Conservation (phyloP, 2,329 filamentous ascomycete genomes). For the Claviceps lovelessii region DNA sequence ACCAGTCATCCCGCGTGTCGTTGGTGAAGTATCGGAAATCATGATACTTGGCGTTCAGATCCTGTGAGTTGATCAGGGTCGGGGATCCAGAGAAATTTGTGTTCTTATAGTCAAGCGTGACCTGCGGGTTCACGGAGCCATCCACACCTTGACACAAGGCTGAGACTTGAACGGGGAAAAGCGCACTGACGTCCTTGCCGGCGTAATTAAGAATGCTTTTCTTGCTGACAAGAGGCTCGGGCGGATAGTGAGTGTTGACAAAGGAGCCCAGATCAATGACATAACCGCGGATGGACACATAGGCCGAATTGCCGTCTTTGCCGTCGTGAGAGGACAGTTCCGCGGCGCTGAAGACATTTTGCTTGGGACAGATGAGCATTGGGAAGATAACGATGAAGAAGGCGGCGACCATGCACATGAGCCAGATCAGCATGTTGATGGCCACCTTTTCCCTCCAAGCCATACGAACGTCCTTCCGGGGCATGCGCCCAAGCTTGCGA, state of each 20-base stretch:
- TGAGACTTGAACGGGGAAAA: conserved; percentile 91
- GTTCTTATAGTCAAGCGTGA: conserved; percentile 72
- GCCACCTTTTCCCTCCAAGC: conserved; percentile 96
- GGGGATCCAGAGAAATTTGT: conserved; percentile 60
- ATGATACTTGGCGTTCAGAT: conserved; percentile 69
- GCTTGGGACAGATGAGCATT: conserved; percentile 73
- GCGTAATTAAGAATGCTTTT: conserved; percentile 64
- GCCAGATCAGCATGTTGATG: conserved; percentile 96
- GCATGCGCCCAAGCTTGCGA: conserved; percentile 64
- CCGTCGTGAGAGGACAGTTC: conserved; percentile 67
- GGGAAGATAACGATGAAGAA: conserved; percentile 92
- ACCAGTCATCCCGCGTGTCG: conserved; percentile 81
- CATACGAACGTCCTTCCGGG: conserved; percentile 77
- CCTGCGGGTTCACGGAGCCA: conserved; percentile 48
- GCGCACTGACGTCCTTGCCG: conserved; percentile 67
- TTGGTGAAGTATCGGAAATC: conserved; percentile 81
- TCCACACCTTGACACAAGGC: conserved; percentile 71
- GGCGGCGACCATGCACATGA: conserved; percentile 58
- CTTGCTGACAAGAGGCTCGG: conserved; percentile 32
- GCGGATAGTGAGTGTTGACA: conserved; percentile 58
- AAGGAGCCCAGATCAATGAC: conserved; percentile 74
- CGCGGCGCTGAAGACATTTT: conserved; percentile 67
- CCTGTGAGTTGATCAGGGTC: conserved; percentile 47
- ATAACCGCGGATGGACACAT: conserved; percentile 71
- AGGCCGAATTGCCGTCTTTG: conserved; percentile 48